These are phyloP conservation scores for Candida sanyaensis DNA, from an alignment of 1,139 yeast species.

Conservation along the genomic window DNA sequence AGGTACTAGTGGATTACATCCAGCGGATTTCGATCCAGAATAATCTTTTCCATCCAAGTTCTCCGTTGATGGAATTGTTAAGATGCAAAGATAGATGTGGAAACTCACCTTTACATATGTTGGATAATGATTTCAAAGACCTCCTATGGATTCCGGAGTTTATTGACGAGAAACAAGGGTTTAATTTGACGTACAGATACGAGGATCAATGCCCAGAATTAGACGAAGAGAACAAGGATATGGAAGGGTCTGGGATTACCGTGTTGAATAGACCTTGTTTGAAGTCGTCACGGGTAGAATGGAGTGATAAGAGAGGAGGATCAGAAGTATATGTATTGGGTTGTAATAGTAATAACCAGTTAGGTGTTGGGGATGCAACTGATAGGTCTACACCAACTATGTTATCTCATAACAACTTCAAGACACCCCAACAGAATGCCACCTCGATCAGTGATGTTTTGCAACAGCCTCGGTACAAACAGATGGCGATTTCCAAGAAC, in stretches of 20 bases:
- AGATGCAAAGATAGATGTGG: slow-evolving; percentile 69
- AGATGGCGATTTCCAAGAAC: slow-evolving; percentile 58
- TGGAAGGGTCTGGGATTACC: neutral
- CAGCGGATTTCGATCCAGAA: slow-evolving; percentile 18
- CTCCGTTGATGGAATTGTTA: slow-evolving; percentile 38
- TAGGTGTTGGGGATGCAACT: slow-evolving; percentile 71
- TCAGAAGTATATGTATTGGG: slow-evolving; percentile 67
- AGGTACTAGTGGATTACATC: slow-evolving; percentile 43
- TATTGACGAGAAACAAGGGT: slow-evolving; percentile 34
- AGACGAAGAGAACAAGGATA: slow-evolving; percentile 5
- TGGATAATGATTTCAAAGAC: slow-evolving; percentile 44
- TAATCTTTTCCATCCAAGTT: slow-evolving; percentile 21
- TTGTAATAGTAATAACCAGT: slow-evolving; percentile 60
- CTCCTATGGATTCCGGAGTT: slow-evolving; percentile 48
- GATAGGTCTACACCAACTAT: slow-evolving; percentile 47
- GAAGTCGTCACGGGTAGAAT: slow-evolving; percentile 24
- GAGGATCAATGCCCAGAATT: slow-evolving; percentile 4
- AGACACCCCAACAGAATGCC: slow-evolving; percentile 6
- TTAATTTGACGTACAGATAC: slow-evolving; percentile 26
- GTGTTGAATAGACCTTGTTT: slow-evolving; percentile 8
- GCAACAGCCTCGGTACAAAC: slow-evolving; percentile 43
- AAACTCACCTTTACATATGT: slow-evolving; percentile 61
- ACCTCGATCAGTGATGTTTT: slow-evolving; percentile 18
- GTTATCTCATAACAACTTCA: slow-evolving; percentile 25
- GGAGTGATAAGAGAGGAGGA: slow-evolving; percentile 51